A percentile compares a stretch with the other conserved stretches of the same genome.
These are phyloP conservation scores for Wickerhamiella sergipiensis DNA, from an alignment of 805 yeast genomes.

Conservation along the genomic window DNA sequence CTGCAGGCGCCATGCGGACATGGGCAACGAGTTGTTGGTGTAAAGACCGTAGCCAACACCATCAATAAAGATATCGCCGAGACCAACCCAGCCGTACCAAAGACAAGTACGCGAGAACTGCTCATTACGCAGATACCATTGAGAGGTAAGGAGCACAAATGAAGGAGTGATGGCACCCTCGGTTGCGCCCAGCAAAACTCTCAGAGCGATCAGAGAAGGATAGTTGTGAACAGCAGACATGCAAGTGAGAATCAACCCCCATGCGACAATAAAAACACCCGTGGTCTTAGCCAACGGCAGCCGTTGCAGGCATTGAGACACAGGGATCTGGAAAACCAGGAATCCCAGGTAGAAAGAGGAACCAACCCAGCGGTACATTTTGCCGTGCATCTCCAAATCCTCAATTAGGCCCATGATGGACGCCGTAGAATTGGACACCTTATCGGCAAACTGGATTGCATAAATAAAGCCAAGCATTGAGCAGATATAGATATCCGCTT, in stretches of 20 bases:
- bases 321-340: slow-evolving; percentile 39
- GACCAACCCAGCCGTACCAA: slow-evolving; percentile 27
- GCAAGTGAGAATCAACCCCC: slow-evolving; percentile 46
- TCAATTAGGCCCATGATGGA: slow-evolving; percentile 36
- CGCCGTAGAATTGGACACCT: slow-evolving; percentile 37
- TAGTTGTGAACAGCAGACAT: slow-evolving; percentile 33
- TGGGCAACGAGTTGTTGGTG: slow-evolving; percentile 12
- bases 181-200: slow-evolving; percentile 37
- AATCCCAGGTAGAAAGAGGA: slow-evolving; percentile 51
- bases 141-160: slow-evolving; percentile 40
- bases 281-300: slow-evolving; percentile 42
- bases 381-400: slow-evolving; percentile 31
- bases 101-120: slow-evolving; percentile 25
- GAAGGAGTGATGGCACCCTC: slow-evolving; percentile 45
- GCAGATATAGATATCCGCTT: slow-evolving; percentile 36
- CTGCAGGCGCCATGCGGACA: slow-evolving; percentile 37
- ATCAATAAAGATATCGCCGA: slow-evolving; percentile 31
- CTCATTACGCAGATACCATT: slow-evolving; percentile 38
- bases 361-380: slow-evolving; percentile 31
- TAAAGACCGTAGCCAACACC: slow-evolving; percentile 33
- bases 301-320: slow-evolving; percentile 33
- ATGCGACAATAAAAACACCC: slow-evolving; percentile 34
- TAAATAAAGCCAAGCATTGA: slow-evolving; percentile 38
- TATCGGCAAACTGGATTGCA: slow-evolving; percentile 47
- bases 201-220: slow-evolving; percentile 32